Evolutionary conservation across 805 yeast species (phyloP), one percentile per base, ranked within the genome.

Genomic region (Kazachstania psychrophila): DNA sequence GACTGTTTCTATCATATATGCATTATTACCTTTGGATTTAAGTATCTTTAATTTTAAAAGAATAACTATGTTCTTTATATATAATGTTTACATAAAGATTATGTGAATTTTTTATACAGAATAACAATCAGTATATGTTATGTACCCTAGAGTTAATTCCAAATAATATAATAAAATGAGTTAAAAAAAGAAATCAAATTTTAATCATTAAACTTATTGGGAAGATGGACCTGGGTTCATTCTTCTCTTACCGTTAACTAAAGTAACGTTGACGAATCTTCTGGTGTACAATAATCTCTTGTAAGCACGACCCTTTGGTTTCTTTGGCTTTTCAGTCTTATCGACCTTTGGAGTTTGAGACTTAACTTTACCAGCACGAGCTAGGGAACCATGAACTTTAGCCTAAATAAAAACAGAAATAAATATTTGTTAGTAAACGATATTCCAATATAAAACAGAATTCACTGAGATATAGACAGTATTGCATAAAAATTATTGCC

Each of bases 281-380:
- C 94, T 88, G 76, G 95, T 89, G 95, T 92, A 92, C 73, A 85
- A 75, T 64, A 88, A 68, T 75, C 99, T 82, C 85, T 86, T 88
- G 94, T 85, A 81, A 69, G 99, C 98, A 73, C 99, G 87, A 70
- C 99, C 99, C 75, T 86, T 84, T 71, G 96, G 96, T 62, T 77
- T 71, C 82, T 92, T 92, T 73, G 94, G 94, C 73, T 82, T 82
- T 75, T 81, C 85, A 65, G 79, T 76, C 79, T 92, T 92, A 72
- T 92, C 98, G 72, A 89, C 98, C 79, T 89, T 92, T 73, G 98
- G 97, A 72, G 96, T 88, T 78, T 85, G 94, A 69, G 97, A 88
- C 77, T 88, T 89, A 75, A 92, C 98, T 77, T 92, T 89, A 85
- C 99, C 99, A 77, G 99, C 99, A 87, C 97, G 96, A 79, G 98